Percentiles rank a stretch among this genome's conserved stretches.
These are phyloP conservation scores for Alopecurus myosuroides DNA, from an alignment of 176 grass and related monocot genomes.

Conservation along the genomic window DNA sequence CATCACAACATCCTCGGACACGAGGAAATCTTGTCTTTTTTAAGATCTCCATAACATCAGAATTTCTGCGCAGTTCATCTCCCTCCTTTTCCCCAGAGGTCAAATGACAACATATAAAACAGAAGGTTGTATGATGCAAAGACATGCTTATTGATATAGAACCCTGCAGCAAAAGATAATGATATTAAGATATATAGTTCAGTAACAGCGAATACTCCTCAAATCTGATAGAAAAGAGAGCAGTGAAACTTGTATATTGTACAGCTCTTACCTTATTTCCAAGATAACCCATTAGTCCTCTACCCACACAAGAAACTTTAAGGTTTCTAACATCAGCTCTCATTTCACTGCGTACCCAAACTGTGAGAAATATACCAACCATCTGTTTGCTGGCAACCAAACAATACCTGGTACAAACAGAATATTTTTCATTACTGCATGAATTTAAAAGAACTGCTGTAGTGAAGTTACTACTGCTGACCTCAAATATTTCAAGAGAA, in stretches of 20 bases:
- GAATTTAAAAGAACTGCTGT: background rate
- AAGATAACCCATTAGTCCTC: constrained; percentile 98
- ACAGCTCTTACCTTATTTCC: constrained; percentile 76
- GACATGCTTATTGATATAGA: constrained; percentile 99
- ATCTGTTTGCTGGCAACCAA: constrained; percentile 98
- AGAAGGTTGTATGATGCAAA: constrained; percentile 80
- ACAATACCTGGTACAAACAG: constrained; percentile 57
- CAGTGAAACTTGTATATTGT: background rate
- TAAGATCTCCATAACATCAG: constrained; percentile 85
- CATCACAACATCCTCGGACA: constrained; percentile 36
- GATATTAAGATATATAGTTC: background rate
- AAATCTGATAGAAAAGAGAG: background rate
- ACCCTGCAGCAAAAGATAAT: constrained; percentile 53
- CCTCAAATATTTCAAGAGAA: background rate
- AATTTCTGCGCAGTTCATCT: constrained; percentile 83
- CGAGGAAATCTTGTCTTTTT: constrained; percentile 83
- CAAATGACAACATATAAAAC: constrained; percentile 89
- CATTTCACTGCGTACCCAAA: constrained; percentile 85
- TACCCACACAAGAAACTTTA: constrained; percentile 93
- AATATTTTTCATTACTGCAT: constrained; percentile 23
- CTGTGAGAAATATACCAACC: constrained; percentile 96
- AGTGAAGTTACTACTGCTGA: background rate
- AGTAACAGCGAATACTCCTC: background rate
- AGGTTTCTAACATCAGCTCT: constrained; percentile 84
- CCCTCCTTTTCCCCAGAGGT: constrained; percentile 97